Evolutionary conservation across 1,139 yeast species (phyloP).

Genomic region (Hyphopichia khmerensis): DNA sequence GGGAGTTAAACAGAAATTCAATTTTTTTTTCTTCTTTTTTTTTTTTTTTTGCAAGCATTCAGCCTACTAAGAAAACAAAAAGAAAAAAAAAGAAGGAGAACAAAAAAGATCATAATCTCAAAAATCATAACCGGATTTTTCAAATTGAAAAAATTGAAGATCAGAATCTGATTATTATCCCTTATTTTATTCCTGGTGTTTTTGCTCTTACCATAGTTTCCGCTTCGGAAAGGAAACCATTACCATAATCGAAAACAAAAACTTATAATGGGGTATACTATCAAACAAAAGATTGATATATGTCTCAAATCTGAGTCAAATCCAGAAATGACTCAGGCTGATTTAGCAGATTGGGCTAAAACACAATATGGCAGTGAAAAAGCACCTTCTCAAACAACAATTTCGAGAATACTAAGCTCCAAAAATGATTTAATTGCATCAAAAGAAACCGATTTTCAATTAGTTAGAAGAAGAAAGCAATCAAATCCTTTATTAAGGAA

Average conservation of each 20-base stretch:
- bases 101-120: neutral
- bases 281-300: constrained; percentile 65
- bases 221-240: no score
- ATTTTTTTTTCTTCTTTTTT: neutral
- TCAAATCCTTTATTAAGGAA: constrained; percentile 56
- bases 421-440: constrained; percentile 58
- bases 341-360: constrained; percentile 65
- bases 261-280: constrained; percentile 52
- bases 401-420: constrained; percentile 57
- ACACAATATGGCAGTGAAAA: constrained; percentile 48
- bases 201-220: no score
- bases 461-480: constrained; percentile 55
- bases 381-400: constrained; percentile 68
- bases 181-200: no score
- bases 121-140: neutral
- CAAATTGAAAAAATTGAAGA: no score
- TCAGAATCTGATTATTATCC: no score
- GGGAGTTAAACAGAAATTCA: no score
- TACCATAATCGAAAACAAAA: no score
- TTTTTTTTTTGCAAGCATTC: neutral
- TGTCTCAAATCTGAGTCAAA: constrained; percentile 66
- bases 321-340: constrained; percentile 69
- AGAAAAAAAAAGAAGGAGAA: no score
- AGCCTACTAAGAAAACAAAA: no score
- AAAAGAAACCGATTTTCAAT: constrained; percentile 56